Conservation (phyloP, 2,329 filamentous ascomycete genomes). For the Camillea tinctor region DNA sequence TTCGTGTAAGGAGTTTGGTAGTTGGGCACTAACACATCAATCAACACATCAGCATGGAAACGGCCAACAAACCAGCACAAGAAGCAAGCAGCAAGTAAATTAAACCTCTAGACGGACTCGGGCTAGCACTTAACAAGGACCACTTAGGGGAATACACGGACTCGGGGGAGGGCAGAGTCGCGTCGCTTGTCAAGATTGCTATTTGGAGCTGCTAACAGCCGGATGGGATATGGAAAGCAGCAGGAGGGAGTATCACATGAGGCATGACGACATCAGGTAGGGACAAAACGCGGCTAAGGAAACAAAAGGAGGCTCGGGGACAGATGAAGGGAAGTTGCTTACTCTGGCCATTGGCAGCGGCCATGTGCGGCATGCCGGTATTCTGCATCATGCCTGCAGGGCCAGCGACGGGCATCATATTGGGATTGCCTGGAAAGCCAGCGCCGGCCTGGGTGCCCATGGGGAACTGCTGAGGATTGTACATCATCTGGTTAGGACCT, state of each 20-base stretch:
- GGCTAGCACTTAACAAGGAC: slow-evolving; percentile 6
- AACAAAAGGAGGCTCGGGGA: slow-evolving; percentile 20
- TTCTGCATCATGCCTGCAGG: slow-evolving; percentile 64
- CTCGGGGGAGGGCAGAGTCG: slow-evolving; percentile 8
- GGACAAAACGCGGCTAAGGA: slow-evolving; percentile 15
- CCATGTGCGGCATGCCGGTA: slow-evolving; percentile 58
- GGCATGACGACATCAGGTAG: slow-evolving; percentile 4
- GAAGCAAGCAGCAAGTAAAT: slow-evolving; percentile 13
- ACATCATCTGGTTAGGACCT: slow-evolving; percentile 51
- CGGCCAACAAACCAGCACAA: slow-evolving; percentile 12
- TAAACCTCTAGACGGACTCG: slow-evolving; percentile 22
- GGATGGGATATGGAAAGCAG: slow-evolving; percentile 12
- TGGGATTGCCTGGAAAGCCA: slow-evolving; percentile 50
- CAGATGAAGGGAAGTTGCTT: slow-evolving; percentile 40
- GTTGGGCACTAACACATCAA: slow-evolving; percentile 44
- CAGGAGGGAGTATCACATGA: slow-evolving; percentile 13
- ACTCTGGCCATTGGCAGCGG: slow-evolving; percentile 57
- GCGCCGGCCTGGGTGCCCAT: slow-evolving; percentile 47
- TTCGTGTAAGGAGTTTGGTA: slow-evolving; percentile 59
- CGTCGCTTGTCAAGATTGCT: slow-evolving; percentile 11
- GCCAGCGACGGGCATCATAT: slow-evolving; percentile 54
- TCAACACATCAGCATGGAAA: slow-evolving; percentile 31
- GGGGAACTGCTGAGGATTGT: slow-evolving; percentile 57
- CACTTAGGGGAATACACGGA: slow-evolving; percentile 1
- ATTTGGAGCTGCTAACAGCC: slow-evolving; percentile 15